phyloP scores from a whole-genome alignment of 2,329 filamentous ascomycete genomes.

The Trichoderma harzianum region DNA sequence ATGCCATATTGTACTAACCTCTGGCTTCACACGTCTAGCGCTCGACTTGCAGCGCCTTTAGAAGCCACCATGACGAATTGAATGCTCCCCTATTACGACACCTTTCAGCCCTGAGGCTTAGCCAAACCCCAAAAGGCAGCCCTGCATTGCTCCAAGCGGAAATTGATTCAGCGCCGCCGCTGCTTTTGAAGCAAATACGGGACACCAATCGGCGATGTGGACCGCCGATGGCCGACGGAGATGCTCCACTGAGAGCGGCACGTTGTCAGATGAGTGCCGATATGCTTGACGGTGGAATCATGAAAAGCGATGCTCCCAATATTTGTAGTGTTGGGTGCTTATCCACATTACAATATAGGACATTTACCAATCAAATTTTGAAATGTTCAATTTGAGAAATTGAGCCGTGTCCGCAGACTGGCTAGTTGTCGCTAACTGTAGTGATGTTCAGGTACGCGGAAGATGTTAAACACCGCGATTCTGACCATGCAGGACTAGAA shows the following conservation, averaged over 20 bases:
- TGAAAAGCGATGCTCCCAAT: background rate
- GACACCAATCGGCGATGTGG: background rate
- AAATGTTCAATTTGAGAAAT: background rate
- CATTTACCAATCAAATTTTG: background rate
- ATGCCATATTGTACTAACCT: background rate
- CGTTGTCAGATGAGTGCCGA: background rate
- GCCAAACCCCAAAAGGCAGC: background rate
- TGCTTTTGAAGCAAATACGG: background rate
- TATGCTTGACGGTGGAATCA: background rate
- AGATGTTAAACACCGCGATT: background rate
- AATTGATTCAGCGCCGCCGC: background rate
- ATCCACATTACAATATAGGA: background rate
- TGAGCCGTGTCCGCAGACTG: background rate
- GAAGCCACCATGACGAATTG: background rate
- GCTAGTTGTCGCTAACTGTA: background rate
- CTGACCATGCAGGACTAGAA: background rate
- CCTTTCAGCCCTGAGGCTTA: background rate
- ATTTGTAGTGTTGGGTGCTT: background rate
- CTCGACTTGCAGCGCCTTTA: background rate
- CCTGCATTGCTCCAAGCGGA: background rate
- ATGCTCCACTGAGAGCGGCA: background rate
- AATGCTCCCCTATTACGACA: background rate
- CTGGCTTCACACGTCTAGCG: background rate
- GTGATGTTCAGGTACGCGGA: background rate
- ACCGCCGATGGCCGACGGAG: background rate